Percentiles rank a stretch among this genome's conserved stretches.
Conservation (phyloP, 352 stramenopile species). For the Halophytophthora polymorphica region DNA sequence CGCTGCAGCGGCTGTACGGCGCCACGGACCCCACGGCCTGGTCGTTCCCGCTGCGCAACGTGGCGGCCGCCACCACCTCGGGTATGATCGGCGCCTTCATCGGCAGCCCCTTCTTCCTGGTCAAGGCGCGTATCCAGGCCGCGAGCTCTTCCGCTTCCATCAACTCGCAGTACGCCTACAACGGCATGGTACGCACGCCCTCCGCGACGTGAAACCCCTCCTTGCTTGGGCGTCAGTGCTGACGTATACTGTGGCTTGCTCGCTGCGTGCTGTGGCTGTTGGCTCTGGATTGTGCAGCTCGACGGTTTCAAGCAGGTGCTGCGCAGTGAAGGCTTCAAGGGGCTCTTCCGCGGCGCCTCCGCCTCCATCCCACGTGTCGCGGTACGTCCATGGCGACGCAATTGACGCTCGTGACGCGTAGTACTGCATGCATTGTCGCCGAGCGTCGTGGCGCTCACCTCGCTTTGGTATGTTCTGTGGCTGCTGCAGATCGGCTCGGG, state of each 20-base stretch:
- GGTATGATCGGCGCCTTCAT: constrained; percentile 73
- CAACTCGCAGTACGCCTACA: constrained; percentile 84
- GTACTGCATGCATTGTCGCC: constrained; percentile 1
- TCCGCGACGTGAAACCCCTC: neutral
- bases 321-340: constrained; percentile 58
- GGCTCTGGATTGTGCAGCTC: constrained; percentile 32
- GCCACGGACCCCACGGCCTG: constrained; percentile 73
- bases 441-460: neutral
- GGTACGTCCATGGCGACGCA: constrained; percentile 28
- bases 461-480: neutral
- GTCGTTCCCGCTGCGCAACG: constrained; percentile 74
- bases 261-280: constrained; percentile 9
- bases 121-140: constrained; percentile 83
- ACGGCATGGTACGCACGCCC: constrained; percentile 60
- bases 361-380: constrained; percentile 76
- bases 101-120: constrained; percentile 82
- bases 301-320: constrained; percentile 81
- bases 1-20: constrained; percentile 74
- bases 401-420: no score
- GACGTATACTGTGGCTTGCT: constrained; percentile 4
- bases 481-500: constrained; percentile 69
- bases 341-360: constrained; percentile 71
- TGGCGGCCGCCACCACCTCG: constrained; percentile 69
- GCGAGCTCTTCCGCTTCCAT: constrained; percentile 69
- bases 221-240: neutral